Percentiles rank a stretch among this genome's conserved stretches.
phyloP scores from a whole-genome alignment of 2,329 filamentous ascomycete species.

The Elsinoe arachidis region DNA sequence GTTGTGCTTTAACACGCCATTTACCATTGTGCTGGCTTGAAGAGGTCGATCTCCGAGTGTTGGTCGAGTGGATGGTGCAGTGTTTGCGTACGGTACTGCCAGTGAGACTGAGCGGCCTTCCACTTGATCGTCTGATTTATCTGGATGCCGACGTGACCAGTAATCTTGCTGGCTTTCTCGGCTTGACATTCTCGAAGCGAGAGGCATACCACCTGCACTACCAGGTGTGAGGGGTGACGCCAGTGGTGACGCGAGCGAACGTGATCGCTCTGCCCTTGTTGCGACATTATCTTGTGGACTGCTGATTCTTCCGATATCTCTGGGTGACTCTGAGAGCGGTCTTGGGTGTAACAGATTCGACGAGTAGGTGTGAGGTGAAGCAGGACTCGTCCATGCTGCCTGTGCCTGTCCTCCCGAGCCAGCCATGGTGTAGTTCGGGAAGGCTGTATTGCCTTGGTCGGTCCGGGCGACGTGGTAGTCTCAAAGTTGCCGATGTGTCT shows the following conservation, averaged over 20 bases:
- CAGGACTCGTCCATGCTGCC: not conserved
- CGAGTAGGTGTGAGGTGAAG: not conserved
- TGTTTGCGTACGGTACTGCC: slow-evolving; percentile 15
- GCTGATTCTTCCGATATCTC: not conserved
- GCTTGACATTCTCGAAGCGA: slow-evolving; percentile 2
- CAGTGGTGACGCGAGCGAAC: slow-evolving; percentile 2
- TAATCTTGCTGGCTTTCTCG: not conserved
- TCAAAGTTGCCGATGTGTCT: not conserved
- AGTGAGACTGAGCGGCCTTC: slow-evolving; percentile 14
- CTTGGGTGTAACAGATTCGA: not conserved
- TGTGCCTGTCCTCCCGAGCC: not conserved
- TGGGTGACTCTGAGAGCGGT: not conserved
- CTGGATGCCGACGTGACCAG: not conserved
- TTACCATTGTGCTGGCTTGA: slow-evolving; percentile 13
- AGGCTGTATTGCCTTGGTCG: not conserved
- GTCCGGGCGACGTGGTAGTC: not conserved
- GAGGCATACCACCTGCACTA: slow-evolving; percentile 1
- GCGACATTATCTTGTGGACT: not conserved
- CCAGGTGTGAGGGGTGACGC: slow-evolving; percentile 5
- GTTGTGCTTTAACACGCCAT: slow-evolving; percentile 16
- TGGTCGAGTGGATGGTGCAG: slow-evolving; percentile 14
- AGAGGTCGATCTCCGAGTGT: slow-evolving; percentile 17
- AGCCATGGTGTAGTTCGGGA: not conserved
- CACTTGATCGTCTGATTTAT: not conserved
- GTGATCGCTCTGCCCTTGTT: slow-evolving; percentile 2